Evolutionary conservation across 2,329 filamentous ascomycete species (phyloP), one percentile per base, ranked within the genome.

Genomic region (Aspergillus spinulosporus): DNA sequence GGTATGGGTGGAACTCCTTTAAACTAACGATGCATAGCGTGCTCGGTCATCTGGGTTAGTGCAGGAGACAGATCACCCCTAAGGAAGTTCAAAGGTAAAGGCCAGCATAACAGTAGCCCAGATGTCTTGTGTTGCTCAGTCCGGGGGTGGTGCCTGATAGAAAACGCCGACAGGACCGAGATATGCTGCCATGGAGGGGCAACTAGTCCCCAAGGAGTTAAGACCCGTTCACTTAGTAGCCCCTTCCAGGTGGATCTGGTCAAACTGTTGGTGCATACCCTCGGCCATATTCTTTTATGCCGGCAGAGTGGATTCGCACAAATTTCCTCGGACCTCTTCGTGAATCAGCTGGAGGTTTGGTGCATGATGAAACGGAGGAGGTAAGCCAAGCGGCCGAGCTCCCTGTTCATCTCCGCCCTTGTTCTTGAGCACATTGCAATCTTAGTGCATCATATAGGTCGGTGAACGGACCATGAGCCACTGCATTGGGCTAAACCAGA

Each of bases 211-310:
- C 14, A 52, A 52, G 12, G 9, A 31, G 49, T 31, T 43, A 47
- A 49, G 36, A 14, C 40, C n/a, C 52, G 59, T 62, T 58, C 57
- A 53, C 21, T 57, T 61, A 62, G 61, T 62, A 63, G 63, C 21
- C 59, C 47, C 52, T 57, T 28, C 36, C 36, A 15, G 43, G 56
- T 56, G 63, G 59, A 59, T 62, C 50, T 54, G 40, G 26, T 42
- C 36, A 56, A 32, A 26, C 40, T 57, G 47, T 47, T 26, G 43
- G 44, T 48, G 44, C 21, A 21, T 21, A 21, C 21, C 21, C 15
- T 39, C 32, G 31, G 42, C 29, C 51, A 52, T 44, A 54, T 52
- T 46, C 51, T 53, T 21, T 21, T 21, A 21, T 21, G 21, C 21
- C 21, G 34, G 34, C 44, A 46, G 39, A 42, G n/a, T 42, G 39